Percentiles rank a stretch among this genome's conserved stretches.
Evolutionary conservation across 2,329 filamentous ascomycete species (phyloP).

Genomic region (Talaromyces sp.): DNA sequence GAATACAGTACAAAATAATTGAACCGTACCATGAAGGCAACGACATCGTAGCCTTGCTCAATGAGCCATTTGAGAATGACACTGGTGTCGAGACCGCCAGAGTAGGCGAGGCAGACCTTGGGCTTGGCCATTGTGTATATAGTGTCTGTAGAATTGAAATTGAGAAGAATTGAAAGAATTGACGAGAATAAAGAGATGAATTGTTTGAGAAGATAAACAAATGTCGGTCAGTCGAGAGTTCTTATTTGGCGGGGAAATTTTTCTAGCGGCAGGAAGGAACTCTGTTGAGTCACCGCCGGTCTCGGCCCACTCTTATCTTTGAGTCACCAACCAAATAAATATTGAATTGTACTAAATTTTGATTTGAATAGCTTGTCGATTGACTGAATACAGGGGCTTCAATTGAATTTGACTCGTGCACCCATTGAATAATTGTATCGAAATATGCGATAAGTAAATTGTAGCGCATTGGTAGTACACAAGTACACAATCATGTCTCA

Average conservation of each 20-base stretch:
- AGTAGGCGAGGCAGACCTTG: conserved; percentile 24
- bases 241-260: conserved; percentile 17
- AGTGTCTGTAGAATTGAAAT: background rate
- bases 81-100: conserved; percentile 44
- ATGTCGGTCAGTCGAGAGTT: conserved; percentile 7
- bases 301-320: conserved; percentile 13
- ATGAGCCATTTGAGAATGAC: conserved; percentile 42
- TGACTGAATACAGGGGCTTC: background rate
- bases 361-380: background rate
- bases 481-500: background rate
- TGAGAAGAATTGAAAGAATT: background rate
- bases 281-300: conserved; percentile 11
- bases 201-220: conserved; percentile 6
- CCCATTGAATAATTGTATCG: background rate
- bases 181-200: background rate
- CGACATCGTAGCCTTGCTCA: conserved; percentile 56
- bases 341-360: background rate
- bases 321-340: background rate
- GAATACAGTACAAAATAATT: background rate
- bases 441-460: background rate
- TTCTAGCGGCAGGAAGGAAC: conserved; percentile 7
- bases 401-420: background rate
- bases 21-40: conserved; percentile 49
- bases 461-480: background rate
- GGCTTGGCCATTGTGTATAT: conserved; percentile 18